Conservation (phyloP, 495 filamentous ascomycete genomes). For the Choiromyces venosus region DNA sequence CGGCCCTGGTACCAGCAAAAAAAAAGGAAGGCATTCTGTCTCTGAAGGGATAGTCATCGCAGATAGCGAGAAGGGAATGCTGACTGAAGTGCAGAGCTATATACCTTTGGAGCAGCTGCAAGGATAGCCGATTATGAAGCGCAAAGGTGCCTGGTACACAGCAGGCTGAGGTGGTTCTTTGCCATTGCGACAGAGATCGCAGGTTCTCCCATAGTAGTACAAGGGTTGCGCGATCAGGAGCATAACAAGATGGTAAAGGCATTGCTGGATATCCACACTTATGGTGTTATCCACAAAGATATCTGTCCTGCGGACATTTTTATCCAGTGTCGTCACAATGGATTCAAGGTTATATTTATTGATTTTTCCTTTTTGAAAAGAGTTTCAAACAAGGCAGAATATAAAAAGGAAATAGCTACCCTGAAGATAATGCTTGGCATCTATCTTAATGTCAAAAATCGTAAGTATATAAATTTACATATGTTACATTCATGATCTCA, state of each 20-base stretch:
- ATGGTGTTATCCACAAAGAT: constrained; percentile 1
- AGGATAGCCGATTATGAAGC: background rate
- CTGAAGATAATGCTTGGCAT: constrained; percentile 4
- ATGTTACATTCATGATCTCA: constrained; percentile 5
- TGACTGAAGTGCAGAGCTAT: constrained; percentile 3
- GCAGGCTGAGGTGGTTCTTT: constrained; percentile 1
- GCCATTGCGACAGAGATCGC: constrained; percentile 6
- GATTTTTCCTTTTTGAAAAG: no score
- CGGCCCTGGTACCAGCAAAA: no score
- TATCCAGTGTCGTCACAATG: no score
- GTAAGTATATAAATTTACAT: constrained; percentile 7
- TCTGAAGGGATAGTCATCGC: no score
- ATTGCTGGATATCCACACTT: background rate
- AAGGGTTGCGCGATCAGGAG: constrained; percentile 1
- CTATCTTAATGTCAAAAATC: background rate
- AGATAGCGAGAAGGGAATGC: constrained; percentile 3
- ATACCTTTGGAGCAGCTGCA: constrained; percentile 3
- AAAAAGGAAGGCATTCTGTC: no score
- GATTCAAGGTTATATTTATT: no score
- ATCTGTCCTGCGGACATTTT: no score
- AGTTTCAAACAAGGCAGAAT: constrained; percentile 1
- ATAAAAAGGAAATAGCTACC: constrained; percentile 6
- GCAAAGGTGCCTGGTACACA: constrained; percentile 1
- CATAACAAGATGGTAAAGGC: constrained; percentile 1
- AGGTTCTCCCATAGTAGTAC: constrained; percentile 5